Evolutionary conservation across 1,284 basidiomycete genomes (phyloP).

Genomic region (Puccinia sorghi): DNA sequence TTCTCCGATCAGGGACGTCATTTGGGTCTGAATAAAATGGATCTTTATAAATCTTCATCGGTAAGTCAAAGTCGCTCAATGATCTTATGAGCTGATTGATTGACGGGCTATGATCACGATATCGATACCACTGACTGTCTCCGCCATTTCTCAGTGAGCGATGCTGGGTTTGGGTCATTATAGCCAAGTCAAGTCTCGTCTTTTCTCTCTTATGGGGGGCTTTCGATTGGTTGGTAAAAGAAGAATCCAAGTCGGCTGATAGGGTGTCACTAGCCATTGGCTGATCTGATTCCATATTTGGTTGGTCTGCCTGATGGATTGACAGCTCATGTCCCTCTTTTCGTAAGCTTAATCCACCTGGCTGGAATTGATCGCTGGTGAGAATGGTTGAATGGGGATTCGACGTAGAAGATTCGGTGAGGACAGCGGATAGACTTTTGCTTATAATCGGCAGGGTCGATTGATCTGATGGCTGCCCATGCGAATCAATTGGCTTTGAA

Average conservation of each 20-base stretch:
- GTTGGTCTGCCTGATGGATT: not conserved
- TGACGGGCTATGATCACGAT: slow-evolving; percentile 65
- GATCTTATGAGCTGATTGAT: slow-evolving; percentile 63
- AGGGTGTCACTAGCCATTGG: not conserved
- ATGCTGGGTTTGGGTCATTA: slow-evolving; percentile 25
- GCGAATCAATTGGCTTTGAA: not conserved
- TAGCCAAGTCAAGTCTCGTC: slow-evolving; percentile 48
- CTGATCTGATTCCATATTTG: not conserved
- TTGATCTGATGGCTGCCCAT: not conserved
- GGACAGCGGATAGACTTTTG: not conserved
- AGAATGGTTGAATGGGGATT: not conserved
- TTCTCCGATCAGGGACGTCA: slow-evolving; percentile 70
- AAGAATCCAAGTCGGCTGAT: not conserved
- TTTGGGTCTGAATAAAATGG: slow-evolving; percentile 74
- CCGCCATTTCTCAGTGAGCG: not conserved
- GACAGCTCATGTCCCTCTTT: not conserved
- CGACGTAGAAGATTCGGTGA: not conserved
- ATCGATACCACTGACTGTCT: slow-evolving; percentile 61
- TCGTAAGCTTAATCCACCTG: not conserved
- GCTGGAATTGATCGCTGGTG: not conserved
- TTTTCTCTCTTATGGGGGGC: slow-evolving; percentile 16
- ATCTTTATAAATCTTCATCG: slow-evolving; percentile 69
- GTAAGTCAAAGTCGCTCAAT: slow-evolving; percentile 65
- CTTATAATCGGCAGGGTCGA: not conserved
- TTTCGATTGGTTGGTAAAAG: not conserved